phyloP scores from a whole-genome alignment of 768 basidiomycete species.

The Xerocomus potaroensis region DNA sequence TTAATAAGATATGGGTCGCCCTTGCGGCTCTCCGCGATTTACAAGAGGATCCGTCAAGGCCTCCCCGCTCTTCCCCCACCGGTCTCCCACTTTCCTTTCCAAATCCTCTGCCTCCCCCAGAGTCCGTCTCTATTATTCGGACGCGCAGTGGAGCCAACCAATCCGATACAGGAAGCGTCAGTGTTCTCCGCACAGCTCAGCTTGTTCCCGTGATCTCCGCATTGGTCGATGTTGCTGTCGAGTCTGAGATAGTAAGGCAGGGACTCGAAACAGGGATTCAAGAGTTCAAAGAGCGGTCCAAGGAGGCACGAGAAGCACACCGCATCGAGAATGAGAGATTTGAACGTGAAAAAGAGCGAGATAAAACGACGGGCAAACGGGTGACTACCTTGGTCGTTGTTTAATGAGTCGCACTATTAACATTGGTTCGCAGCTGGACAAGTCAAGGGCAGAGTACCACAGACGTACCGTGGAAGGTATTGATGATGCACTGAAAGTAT shows the following conservation, averaged over 20 bases:
- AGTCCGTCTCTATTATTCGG: conserved; percentile 34
- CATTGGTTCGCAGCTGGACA: conserved; percentile 34
- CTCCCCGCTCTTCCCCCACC: conserved; percentile 11
- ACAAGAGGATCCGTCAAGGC: conserved; percentile 17
- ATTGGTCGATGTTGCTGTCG: conserved; percentile 50
- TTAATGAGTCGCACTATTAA: background rate
- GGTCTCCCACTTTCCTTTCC: conserved; percentile 38
- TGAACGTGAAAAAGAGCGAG: conserved; percentile 44
- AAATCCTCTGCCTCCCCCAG: conserved; percentile 56
- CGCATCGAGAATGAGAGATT: conserved; percentile 30
- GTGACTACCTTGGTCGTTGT: conserved; percentile 2
- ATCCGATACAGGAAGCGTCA: conserved; percentile 25
- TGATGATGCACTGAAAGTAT: conserved; percentile 54
- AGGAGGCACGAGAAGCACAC: conserved; percentile 47
- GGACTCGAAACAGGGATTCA: conserved; percentile 58
- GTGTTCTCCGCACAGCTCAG: conserved; percentile 48
- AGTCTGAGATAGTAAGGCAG: conserved; percentile 46
- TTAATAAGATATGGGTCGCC: conserved; percentile 60
- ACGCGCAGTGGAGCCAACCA: conserved; percentile 44
- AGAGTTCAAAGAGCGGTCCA: conserved; percentile 50
- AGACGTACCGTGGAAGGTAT: conserved; percentile 45
- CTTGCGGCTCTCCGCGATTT: conserved; percentile 46
- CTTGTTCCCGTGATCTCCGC: conserved; percentile 62
- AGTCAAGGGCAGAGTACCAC: conserved; percentile 43
- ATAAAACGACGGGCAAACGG: conserved; percentile 41